These are phyloP conservation scores for Xylariaceae sp. DNA, from an alignment of 2,329 filamentous ascomycete species.

Conservation along the genomic window DNA sequence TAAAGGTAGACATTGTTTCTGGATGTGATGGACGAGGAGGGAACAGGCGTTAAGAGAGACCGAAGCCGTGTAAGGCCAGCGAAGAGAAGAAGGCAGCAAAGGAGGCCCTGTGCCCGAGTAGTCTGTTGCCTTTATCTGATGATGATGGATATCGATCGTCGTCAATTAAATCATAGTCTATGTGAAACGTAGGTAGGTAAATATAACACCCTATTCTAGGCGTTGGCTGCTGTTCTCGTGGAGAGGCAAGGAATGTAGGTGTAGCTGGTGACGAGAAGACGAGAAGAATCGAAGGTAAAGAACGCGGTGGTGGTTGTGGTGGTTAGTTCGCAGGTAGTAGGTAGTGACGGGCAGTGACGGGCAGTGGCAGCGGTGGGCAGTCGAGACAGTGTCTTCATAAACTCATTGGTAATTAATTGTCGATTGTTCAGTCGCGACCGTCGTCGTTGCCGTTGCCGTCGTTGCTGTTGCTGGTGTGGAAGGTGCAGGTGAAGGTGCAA, in stretches of 20 bases:
- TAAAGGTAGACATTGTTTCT: conserved; percentile 23
- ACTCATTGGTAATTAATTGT: neutral
- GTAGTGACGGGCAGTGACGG: neutral
- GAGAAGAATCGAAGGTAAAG: neutral
- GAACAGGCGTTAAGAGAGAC: neutral
- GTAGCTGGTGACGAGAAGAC: neutral
- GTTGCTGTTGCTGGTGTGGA: neutral
- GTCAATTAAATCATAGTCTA: neutral
- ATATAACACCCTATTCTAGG: neutral
- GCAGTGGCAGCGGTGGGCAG: neutral
- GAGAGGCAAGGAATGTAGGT: too few relatives aligned
- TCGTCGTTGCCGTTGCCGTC: neutral
- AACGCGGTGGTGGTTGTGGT: too few relatives aligned
- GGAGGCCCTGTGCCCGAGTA: neutral
- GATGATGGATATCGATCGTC: neutral
- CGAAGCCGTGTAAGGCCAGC: neutral
- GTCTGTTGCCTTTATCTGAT: neutral
- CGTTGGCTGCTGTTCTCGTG: neutral
- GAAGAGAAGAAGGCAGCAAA: neutral
- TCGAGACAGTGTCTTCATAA: neutral
- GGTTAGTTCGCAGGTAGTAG: neutral
- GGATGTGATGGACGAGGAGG: neutral
- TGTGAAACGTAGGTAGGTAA: neutral
- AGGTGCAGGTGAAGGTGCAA: neutral
- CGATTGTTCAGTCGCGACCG: neutral